These are phyloP conservation scores for Eutrema salsugineum DNA, from an alignment of 441 rosid genomes.

Conservation along the genomic window DNA sequence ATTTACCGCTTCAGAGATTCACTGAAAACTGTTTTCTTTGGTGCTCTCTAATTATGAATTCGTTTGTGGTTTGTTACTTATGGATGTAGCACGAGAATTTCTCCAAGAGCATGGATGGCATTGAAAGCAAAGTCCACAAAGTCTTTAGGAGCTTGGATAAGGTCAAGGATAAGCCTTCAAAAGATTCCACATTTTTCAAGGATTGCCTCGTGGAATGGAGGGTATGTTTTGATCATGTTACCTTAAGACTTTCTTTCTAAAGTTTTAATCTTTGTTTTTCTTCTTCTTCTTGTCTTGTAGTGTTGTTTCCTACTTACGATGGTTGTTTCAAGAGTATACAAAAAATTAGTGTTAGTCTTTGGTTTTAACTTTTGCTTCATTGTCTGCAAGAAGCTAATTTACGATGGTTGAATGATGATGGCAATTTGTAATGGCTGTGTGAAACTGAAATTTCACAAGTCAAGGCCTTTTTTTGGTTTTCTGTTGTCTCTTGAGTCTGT, in stretches of 20 bases:
- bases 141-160: constrained; percentile 63
- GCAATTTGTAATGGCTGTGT: too few relatives aligned
- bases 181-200: constrained; percentile 64
- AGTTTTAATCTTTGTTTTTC: background rate
- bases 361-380: too few relatives aligned
- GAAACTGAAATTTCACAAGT: too few relatives aligned
- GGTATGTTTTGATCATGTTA: constrained; percentile 37
- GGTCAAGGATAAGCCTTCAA: constrained; percentile 58
- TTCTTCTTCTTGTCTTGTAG: background rate
- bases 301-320: background rate
- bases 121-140: constrained; percentile 65
- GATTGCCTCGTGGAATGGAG: constrained; percentile 78
- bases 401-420: background rate
- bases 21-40: background rate
- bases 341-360: background rate
- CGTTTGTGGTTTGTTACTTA: background rate
- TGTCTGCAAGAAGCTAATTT: background rate
- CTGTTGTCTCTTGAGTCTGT: too few relatives aligned
- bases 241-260: background rate
- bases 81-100: constrained; percentile 55
- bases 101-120: constrained; percentile 55
- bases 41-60: background rate
- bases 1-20: background rate
- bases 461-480: too few relatives aligned
- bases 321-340: too few relatives aligned